Conservation (phyloP, 306 rosid species). For the Vigna nakashimae region DNA sequence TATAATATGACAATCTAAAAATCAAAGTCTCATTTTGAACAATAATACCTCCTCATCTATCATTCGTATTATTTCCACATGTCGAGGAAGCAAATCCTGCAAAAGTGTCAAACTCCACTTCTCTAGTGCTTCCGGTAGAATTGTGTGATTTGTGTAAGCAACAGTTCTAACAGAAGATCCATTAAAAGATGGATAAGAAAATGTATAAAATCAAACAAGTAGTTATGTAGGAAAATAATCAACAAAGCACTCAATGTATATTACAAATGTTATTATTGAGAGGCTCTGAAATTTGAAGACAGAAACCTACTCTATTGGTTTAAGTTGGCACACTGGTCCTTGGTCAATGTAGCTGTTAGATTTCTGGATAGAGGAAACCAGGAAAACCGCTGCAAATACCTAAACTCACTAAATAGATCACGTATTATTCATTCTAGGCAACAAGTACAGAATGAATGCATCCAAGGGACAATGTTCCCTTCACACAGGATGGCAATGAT, state of each 20-base stretch:
- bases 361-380: too few species aligned
- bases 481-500: too few species aligned
- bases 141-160: constrained; percentile 96
- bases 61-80: constrained; percentile 75
- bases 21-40: constrained; percentile 8
- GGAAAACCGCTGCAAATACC: too few species aligned
- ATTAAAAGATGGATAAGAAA: constrained; percentile 39
- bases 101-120: constrained; percentile 89
- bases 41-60: constrained; percentile 86
- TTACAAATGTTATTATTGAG: constrained; percentile 1
- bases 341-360: neutral
- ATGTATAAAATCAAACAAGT: constrained; percentile 12
- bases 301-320: constrained; percentile 19
- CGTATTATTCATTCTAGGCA: too few species aligned
- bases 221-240: constrained; percentile 2
- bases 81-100: constrained; percentile 90
- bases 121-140: constrained; percentile 97
- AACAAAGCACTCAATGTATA: neutral
- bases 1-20: constrained; percentile 30
- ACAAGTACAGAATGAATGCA: too few species aligned
- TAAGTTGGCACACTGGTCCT: constrained; percentile 12
- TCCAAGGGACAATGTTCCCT: too few species aligned
- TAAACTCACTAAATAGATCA: too few species aligned
- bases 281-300: constrained; percentile 23
- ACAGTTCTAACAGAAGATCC: constrained; percentile 65